Conservation (phyloP, 148 eudicot species). For the Gaultheria prostrata region DNA sequence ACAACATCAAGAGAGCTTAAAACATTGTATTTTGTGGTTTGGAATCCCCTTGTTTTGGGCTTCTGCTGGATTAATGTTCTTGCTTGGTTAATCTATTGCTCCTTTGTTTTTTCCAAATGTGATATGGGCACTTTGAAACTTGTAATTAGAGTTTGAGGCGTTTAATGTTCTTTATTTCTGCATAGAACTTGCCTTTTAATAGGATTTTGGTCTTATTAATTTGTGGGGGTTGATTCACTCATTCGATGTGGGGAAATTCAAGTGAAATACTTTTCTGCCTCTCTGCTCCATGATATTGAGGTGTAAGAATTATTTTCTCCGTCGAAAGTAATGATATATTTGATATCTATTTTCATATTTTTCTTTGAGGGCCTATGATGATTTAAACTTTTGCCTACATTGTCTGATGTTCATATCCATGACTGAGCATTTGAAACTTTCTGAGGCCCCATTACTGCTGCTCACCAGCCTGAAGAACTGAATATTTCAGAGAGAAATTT, state of each 20-base stretch:
- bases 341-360: not conserved
- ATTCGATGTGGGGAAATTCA: not conserved
- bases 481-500: not conserved
- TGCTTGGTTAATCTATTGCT: not conserved
- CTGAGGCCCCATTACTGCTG: not conserved
- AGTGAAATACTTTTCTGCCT: not conserved
- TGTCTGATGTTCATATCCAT: conserved; percentile 12
- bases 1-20: not conserved
- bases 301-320: not conserved
- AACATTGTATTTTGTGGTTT: not conserved
- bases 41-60: not conserved
- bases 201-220: not conserved
- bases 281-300: not conserved
- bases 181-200: not conserved
- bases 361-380: conserved; percentile 14
- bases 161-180: not conserved
- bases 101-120: not conserved
- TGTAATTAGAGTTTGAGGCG: not conserved
- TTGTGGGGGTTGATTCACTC: not conserved
- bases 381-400: conserved; percentile 18
- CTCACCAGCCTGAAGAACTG: no score
- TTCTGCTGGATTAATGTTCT: not conserved
- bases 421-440: not conserved
- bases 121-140: not conserved
- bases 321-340: not conserved